These are phyloP conservation scores for Porcisia deanei DNA, from an alignment of 208 protist genomes.

Conservation along the genomic window DNA sequence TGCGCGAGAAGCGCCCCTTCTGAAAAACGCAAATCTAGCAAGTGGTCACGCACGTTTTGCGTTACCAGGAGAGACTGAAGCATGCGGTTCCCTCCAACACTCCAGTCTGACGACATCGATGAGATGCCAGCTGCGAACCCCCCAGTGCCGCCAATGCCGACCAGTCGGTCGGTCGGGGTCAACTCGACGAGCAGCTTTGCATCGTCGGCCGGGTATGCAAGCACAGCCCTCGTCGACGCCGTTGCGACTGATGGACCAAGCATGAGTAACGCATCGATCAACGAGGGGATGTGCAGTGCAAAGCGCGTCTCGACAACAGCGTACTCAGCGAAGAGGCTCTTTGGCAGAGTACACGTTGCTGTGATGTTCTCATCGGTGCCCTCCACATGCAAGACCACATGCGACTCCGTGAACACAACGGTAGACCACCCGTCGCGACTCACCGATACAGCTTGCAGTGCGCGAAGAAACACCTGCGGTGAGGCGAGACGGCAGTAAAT, in stretches of 20 bases:
- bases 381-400: constrained; percentile 72
- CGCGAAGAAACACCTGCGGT: constrained; percentile 56
- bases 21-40: constrained; percentile 74
- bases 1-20: constrained; percentile 43
- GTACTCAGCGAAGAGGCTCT: constrained; percentile 77
- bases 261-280: constrained; percentile 75
- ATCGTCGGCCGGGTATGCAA: constrained; percentile 60
- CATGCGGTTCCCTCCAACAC: constrained; percentile 20
- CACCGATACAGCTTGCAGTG: constrained; percentile 51
- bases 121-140: neutral
- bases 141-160: neutral
- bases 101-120: neutral
- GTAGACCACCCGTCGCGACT: constrained; percentile 69
- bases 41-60: constrained; percentile 44
- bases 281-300: constrained; percentile 56
- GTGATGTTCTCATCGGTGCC: constrained; percentile 71
- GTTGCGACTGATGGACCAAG: constrained; percentile 41
- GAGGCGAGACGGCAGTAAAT: constrained; percentile 68
- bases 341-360: constrained; percentile 71
- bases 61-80: constrained; percentile 73
- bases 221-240: constrained; percentile 28
- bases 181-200: constrained; percentile 73
- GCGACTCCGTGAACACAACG: constrained; percentile 58
- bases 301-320: constrained; percentile 57
- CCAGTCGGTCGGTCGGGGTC: constrained; percentile 16